Evolutionary conservation across 257 asterid species (phyloP), one percentile per base, ranked within the genome.

Genomic region (Solanum medicagineum): DNA sequence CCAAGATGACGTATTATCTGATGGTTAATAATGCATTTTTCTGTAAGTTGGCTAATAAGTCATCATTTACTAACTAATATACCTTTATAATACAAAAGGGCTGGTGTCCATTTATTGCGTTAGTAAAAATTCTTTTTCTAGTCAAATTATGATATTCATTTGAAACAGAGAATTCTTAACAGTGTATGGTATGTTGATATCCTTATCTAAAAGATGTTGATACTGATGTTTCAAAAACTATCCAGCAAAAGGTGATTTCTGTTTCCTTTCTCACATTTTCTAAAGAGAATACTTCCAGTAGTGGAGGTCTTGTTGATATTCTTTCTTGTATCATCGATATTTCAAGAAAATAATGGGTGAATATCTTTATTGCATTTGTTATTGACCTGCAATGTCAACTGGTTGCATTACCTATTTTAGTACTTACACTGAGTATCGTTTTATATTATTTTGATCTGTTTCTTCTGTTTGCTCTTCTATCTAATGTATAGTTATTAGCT

Each of bases 401-500:
- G 55, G 44, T 15, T 69, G 81, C 56, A 11, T 85, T 77, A 47
- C 53, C 85, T 66, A 29, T 74, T 20, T 51, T 85, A 65, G 85
- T 40, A 86, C 69, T 36, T 84, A 82, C 29, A 55, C 79, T 45
- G 51, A 49, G 63, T 10, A 49, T 47, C 24, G 11, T 44, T 83
- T 83, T 83, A 54, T 83, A 56, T 83, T 47, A 65, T 86, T 51
- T 60, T 88, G 53, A 86, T 65, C 51, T 45, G 82, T 83, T 85
- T 65, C 44, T 83, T 86, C 82, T 84, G 88, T 69, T 51, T 83
- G 40, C 66, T 54, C 68, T 86, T 89, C 62, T 86, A 81, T 73
- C 80, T 90, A 59, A 49, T 87, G 82, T 87, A 86, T 87, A 97
- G 99, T 85, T 91, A 86, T 89, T 79, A 53, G 66, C 94, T 81